Conservation (phyloP, 352 stramenopile genomes). For the Globisporangium megalacanthum region DNA sequence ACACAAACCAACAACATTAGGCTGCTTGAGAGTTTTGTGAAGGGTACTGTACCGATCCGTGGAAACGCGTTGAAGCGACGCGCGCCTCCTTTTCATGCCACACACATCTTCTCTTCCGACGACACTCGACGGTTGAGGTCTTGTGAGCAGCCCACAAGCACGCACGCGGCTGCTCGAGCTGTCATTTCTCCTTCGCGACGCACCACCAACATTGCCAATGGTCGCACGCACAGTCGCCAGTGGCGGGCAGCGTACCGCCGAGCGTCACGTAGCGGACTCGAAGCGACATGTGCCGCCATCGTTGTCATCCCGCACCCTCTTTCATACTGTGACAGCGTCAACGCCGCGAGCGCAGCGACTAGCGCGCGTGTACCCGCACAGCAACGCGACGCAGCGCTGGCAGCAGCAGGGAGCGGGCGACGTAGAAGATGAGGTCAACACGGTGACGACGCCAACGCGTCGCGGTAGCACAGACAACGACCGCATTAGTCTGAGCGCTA, state of each 20-base stretch:
- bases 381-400: not conserved
- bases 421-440: not conserved
- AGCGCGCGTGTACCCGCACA: constrained; percentile 22
- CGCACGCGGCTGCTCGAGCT: not conserved
- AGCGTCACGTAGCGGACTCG: not conserved
- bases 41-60: not conserved
- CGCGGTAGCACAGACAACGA: constrained; percentile 1
- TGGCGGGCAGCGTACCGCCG: constrained; percentile 5
- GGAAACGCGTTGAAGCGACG: not conserved
- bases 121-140: not conserved
- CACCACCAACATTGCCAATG: not conserved
- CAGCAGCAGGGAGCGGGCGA: not conserved
- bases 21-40: not conserved
- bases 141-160: not conserved
- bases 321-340: constrained; percentile 50
- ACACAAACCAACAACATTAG: not conserved
- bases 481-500: not conserved
- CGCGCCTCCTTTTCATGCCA: too few species aligned
- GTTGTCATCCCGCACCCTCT: constrained; percentile 14
- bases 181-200: not conserved
- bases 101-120: not conserved
- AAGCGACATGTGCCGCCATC: not conserved
- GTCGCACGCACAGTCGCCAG: not conserved
- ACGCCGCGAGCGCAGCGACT: constrained; percentile 38
- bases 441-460: not conserved